phyloP scores from a whole-genome alignment of 768 basidiomycete species.

The Phanerodontia chrysosporium region DNA sequence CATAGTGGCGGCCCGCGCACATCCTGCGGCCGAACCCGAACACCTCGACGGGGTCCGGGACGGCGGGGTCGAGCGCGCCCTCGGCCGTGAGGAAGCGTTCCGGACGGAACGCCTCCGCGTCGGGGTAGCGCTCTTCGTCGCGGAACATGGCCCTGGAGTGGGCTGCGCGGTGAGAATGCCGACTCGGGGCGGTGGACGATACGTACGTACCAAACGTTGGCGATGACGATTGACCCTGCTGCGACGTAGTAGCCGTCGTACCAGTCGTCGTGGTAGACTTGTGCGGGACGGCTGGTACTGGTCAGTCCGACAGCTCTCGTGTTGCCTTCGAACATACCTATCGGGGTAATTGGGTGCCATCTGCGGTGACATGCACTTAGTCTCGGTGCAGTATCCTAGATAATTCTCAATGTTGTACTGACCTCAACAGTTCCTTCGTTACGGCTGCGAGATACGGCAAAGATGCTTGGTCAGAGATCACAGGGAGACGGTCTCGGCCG shows the following conservation, averaged over 20 bases:
- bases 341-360: neutral
- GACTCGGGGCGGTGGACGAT: neutral
- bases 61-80: slow-evolving; percentile 6
- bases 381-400: neutral
- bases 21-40: slow-evolving; percentile 2
- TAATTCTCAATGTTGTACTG: neutral
- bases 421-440: neutral
- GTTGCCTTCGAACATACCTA: neutral
- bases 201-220: neutral
- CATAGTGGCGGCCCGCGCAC: slow-evolving; percentile 2
- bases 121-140: slow-evolving; percentile 44
- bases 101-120: slow-evolving; percentile 44
- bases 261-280: neutral
- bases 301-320: neutral
- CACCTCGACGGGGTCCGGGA: neutral
- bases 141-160: slow-evolving; percentile 28
- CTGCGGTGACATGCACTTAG: too few species aligned
- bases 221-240: neutral
- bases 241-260: slow-evolving; percentile 4
- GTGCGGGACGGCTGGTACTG: neutral
- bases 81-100: slow-evolving; percentile 33
- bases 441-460: slow-evolving; percentile 21
- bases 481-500: slow-evolving; percentile 24
- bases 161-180: neutral
- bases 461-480: slow-evolving; percentile 19